Base-by-base conservation (phyloP, 2,329 filamentous ascomycete genomes). In the Beauveria sp. region DNA sequence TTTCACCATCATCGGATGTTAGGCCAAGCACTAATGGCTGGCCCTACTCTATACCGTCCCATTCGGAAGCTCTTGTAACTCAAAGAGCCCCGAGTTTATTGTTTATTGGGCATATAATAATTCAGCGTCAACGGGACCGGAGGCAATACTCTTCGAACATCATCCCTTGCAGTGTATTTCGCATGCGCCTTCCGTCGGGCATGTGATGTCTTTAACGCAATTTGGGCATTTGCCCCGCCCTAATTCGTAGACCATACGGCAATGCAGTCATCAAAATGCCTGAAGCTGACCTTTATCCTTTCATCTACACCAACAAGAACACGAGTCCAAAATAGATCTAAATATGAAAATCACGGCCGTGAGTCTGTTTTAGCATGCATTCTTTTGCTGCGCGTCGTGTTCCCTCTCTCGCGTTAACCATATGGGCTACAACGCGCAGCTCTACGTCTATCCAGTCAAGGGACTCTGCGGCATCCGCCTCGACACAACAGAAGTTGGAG, bases 401-500 rank as follows among this genome's bases (percentile, higher is more conserved):
- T 16, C 6, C 18, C 50, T 42, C 2, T 20, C 38, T 26, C 24
- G 24, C 20, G 51, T 34, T 54, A 42, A 54, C 51, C 34, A 12
- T 3, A 20, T n/a, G 8, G 9, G 26, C 12, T 38, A 38, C 24
- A 22, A 40, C 26, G 26, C 14, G 5, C 43, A 76, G 73, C 79
- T 91, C 42, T 89, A 87, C 72, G 79, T 88, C 53, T 90, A 91
- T 71, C 88, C 89, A 48, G 86, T 91, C 74, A 91, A 91, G 71
- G 87, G 82, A 8, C 80, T 91, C n/a, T 83, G 85, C 42, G 83
- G 83, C 56, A 82, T 88, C 60, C 72, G 78, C 20, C 74, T 91
- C 38, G 63, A 76, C 5, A 72, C 75, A 0, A 79, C 86, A 3
- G 73, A 74, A n/a, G 72, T 90, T 52, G 83, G 81, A 5, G 77